Evolutionary conservation across 2,329 filamentous ascomycete species (phyloP).

Genomic region (Phaeosphaeria sp.): DNA sequence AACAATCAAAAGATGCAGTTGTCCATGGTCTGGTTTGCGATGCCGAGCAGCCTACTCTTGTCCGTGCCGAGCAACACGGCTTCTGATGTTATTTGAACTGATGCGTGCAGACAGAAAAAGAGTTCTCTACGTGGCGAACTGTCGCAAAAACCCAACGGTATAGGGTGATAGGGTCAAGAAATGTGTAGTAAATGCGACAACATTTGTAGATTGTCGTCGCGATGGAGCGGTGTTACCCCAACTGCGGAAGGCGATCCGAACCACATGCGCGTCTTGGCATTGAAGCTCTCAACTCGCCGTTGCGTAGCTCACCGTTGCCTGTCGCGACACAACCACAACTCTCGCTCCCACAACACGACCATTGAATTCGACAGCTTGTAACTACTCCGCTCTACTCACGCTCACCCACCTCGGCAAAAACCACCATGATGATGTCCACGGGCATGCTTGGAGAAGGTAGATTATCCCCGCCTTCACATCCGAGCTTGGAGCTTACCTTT

Average conservation of each 20-base stretch:
- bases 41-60: not conserved
- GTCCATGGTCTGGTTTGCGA: not conserved
- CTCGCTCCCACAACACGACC: not conserved
- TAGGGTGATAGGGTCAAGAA: not conserved
- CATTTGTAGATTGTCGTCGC: not conserved
- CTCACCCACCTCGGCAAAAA: constrained; percentile 6
- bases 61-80: not conserved
- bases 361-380: not conserved
- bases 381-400: constrained; percentile 1
- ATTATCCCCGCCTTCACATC: constrained; percentile 5
- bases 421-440: constrained; percentile 39
- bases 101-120: not conserved
- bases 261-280: constrained; percentile 5
- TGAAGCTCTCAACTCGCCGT: constrained; percentile 28
- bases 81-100: not conserved
- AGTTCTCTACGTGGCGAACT: too few relatives aligned
- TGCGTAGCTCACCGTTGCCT: constrained; percentile 23
- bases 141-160: not conserved
- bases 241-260: constrained; percentile 1
- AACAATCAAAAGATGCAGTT: not conserved
- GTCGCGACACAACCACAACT: constrained; percentile 4
- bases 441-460: constrained; percentile 50
- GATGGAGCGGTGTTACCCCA: not conserved
- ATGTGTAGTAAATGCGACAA: not conserved
- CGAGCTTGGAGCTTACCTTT: constrained; percentile 33